Percentiles rank a stretch among this genome's conserved stretches.
Evolutionary conservation across 208 protist species (phyloP).

Genomic region (Trypanosoma platydactyli): DNA sequence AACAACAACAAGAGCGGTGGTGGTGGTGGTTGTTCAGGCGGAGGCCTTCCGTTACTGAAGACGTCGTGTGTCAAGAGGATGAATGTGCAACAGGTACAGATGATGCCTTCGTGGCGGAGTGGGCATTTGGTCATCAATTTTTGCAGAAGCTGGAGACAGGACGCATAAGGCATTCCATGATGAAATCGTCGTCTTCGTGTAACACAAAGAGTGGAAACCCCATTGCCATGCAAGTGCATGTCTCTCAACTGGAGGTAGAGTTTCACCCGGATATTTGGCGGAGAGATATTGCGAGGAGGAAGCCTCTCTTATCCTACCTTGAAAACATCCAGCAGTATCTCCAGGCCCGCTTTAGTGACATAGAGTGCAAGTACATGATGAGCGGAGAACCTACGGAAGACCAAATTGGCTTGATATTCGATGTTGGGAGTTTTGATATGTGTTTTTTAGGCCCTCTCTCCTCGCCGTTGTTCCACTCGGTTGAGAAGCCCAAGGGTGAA

Average conservation of each 20-base stretch:
- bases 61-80: neutral
- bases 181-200: neutral
- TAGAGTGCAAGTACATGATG: slow-evolving; percentile 7
- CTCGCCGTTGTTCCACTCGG: slow-evolving; percentile 52
- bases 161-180: neutral
- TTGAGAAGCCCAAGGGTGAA: slow-evolving; percentile 1
- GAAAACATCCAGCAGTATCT: slow-evolving; percentile 22
- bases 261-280: slow-evolving; percentile 20
- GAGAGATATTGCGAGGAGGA: slow-evolving; percentile 7
- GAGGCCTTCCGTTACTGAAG: neutral
- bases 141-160: slow-evolving; percentile 10
- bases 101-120: slow-evolving; percentile 30
- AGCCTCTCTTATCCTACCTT: slow-evolving; percentile 16
- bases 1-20: neutral
- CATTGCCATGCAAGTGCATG: neutral
- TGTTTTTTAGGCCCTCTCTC: slow-evolving; percentile 50
- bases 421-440: slow-evolving; percentile 35
- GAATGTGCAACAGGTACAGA: neutral
- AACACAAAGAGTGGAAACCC: neutral
- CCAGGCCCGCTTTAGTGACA: neutral
- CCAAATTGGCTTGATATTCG: slow-evolving; percentile 40
- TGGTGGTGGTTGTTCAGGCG: slow-evolving; percentile 30
- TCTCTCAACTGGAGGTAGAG: slow-evolving; percentile 10
- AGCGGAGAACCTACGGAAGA: slow-evolving; percentile 30
- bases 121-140: slow-evolving; percentile 28